phyloP scores from a whole-genome alignment of 2,329 filamentous ascomycete genomes.

The Colletotrichum musae region DNA sequence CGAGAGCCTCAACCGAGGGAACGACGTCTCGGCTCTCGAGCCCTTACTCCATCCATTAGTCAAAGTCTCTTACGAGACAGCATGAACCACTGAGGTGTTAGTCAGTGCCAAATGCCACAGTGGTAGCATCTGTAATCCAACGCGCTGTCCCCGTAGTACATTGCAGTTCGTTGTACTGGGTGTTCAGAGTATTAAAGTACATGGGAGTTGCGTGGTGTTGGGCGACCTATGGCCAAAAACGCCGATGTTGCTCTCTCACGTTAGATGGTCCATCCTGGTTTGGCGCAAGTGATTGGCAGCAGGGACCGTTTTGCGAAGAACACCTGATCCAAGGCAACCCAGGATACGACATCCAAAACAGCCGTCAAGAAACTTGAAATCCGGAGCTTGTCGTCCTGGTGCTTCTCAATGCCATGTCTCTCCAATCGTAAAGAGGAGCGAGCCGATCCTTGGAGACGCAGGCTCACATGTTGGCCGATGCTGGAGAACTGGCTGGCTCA shows the following conservation, averaged over 20 bases:
- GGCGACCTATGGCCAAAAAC: neutral
- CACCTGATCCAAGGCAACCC: neutral
- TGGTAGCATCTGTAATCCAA: neutral
- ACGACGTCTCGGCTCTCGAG: constrained; percentile 6
- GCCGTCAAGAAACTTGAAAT: neutral
- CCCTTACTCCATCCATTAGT: constrained; percentile 16
- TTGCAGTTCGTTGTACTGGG: too few relatives aligned
- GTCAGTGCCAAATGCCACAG: constrained; percentile 10
- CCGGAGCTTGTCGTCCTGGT: neutral
- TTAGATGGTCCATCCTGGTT: neutral
- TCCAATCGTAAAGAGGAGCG: neutral
- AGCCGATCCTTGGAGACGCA: neutral
- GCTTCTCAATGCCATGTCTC: constrained; percentile 5
- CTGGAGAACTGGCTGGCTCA: constrained; percentile 1
- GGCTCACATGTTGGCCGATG: constrained; percentile 22
- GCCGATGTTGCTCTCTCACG: too few relatives aligned
- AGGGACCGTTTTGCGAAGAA: constrained; percentile 2
- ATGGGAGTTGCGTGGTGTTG: neutral
- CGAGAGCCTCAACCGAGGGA: neutral
- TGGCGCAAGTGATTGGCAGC: neutral
- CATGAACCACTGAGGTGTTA: constrained; percentile 25
- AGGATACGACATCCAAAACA: neutral
- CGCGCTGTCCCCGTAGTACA: too few relatives aligned
- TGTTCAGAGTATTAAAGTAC: too few relatives aligned
- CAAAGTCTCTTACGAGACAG: constrained; percentile 23